Evolutionary conservation across 257 asterid genomes (phyloP).

Genomic region (Plectranthus barbatus): DNA sequence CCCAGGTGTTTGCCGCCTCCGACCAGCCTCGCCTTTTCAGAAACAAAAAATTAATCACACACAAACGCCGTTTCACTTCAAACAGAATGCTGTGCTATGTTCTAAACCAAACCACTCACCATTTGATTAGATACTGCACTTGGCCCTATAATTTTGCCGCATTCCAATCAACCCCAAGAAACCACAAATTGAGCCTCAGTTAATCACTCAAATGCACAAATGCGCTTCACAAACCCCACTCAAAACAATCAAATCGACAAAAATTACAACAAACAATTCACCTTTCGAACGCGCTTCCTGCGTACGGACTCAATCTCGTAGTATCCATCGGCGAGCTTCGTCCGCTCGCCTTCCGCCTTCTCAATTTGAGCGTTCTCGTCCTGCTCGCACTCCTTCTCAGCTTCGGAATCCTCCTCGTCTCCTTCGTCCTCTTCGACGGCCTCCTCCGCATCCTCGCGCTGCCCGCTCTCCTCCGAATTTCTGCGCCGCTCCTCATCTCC

Average conservation of each 20-base stretch:
- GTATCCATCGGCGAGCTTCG: constrained; percentile 51
- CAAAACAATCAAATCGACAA: not conserved
- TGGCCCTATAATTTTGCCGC: constrained; percentile 58
- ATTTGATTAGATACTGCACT: constrained; percentile 77
- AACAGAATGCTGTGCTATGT: not conserved
- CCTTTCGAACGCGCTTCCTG: constrained; percentile 50
- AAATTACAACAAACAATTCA: not conserved
- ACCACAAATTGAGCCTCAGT: constrained; percentile 22
- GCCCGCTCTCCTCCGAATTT: constrained; percentile 18
- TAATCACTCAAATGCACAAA: constrained; percentile 5
- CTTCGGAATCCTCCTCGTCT: constrained; percentile 33
- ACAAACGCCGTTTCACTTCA: not conserved
- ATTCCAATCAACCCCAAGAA: constrained; percentile 22
- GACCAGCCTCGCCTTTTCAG: constrained; percentile 89
- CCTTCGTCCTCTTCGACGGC: constrained; percentile 28
- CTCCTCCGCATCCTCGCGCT: constrained; percentile 22
- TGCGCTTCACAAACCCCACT: not conserved
- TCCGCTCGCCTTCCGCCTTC: constrained; percentile 27
- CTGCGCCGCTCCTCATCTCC: constrained; percentile 13
- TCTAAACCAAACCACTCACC: constrained; percentile 36
- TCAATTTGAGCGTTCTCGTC: constrained; percentile 15
- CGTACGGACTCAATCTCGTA: constrained; percentile 53
- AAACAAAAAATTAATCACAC: constrained; percentile 14
- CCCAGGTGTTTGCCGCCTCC: constrained; percentile 88
- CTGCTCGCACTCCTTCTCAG: constrained; percentile 26